Evolutionary conservation across 768 basidiomycete species (phyloP).

Genomic region (Amanita rimosa): DNA sequence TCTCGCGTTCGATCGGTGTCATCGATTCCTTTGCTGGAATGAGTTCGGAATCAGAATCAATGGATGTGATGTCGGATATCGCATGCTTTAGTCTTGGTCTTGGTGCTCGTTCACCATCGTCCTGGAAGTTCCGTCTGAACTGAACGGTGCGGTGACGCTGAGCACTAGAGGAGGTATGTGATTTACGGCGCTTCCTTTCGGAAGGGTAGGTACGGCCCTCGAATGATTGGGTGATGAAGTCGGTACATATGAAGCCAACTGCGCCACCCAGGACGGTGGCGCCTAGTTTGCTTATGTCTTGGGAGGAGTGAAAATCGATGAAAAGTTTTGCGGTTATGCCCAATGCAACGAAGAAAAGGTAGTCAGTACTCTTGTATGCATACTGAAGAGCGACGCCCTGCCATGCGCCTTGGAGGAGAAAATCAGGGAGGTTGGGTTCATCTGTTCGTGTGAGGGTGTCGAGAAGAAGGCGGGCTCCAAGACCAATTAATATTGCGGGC

Average conservation of each 20-base stretch:
- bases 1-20: constrained; percentile 60
- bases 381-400: constrained; percentile 70
- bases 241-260: constrained; percentile 60
- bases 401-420: constrained; percentile 60
- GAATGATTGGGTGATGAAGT: constrained; percentile 56
- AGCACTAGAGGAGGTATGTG: constrained; percentile 10
- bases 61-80: constrained; percentile 51
- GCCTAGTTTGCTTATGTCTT: constrained; percentile 43
- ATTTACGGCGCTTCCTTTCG: constrained; percentile 21
- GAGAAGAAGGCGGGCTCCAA: constrained; percentile 61
- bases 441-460: constrained; percentile 41
- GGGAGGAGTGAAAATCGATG: constrained; percentile 44
- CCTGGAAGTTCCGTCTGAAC: constrained; percentile 31
- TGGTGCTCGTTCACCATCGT: constrained; percentile 15
- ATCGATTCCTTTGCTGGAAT: constrained; percentile 46
- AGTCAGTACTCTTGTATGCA: constrained; percentile 41
- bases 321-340: constrained; percentile 51
- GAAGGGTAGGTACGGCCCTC: constrained; percentile 32
- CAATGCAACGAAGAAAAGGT: constrained; percentile 45
- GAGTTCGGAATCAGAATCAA: constrained; percentile 59
- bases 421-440: constrained; percentile 41
- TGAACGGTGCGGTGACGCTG: constrained; percentile 31
- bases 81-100: constrained; percentile 18
- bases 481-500: constrained; percentile 60
- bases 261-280: constrained; percentile 56